Base-by-base conservation (phyloP, 108 stramenopile genomes). In the Schizochytrium sp. region DNA sequence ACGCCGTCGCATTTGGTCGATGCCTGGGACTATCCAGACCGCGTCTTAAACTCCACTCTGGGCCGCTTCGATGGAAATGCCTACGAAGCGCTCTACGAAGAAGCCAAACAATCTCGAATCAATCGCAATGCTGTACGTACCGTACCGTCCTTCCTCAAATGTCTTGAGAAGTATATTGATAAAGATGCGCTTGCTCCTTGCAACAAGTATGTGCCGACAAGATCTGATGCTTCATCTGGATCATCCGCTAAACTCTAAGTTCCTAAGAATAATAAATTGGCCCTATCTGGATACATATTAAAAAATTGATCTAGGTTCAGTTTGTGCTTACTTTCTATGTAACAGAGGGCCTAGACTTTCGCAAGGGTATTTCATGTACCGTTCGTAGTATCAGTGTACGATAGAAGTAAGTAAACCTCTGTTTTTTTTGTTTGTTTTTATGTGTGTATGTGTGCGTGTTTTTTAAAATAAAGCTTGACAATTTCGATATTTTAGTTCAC, bases 1-100 rank as follows among this genome's bases (percentile, higher is more conserved):
- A 83, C 53, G 76, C 76, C 10, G 53, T 83, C 0, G 76, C 76
- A 12, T 40, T 40, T 83, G 28, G 53, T 55, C 17, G 76, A 83
- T 42, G 76, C 76, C 45, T 83, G 47, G 50, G 76, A 83, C 76
- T 83, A 19, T 28, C 76, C 76, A 5, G 76, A 83, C 28, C 76
- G 76, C 12, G 76, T 83, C 47, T 40, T 83, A 8, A 83, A 83
- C 53, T 83, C 76, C 12, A 83, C 76, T 5, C 53, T 83, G n/a
- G 76, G 76, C 10, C 50, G 47, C 15, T 83, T 10, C 15, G 76
- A 83, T 53, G 76, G 76, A 7, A 83, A 83, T 10, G 76, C 53
- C 53, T 83, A 83, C 53, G 3, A 83, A 40, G 76, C 76, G 5
- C 76, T 83, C 76, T 55, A 55, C 15, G 50, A 83, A 53, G 76